Conservation (phyloP, 2,329 filamentous ascomycete species). For the Pestalotiopsis sp. region DNA sequence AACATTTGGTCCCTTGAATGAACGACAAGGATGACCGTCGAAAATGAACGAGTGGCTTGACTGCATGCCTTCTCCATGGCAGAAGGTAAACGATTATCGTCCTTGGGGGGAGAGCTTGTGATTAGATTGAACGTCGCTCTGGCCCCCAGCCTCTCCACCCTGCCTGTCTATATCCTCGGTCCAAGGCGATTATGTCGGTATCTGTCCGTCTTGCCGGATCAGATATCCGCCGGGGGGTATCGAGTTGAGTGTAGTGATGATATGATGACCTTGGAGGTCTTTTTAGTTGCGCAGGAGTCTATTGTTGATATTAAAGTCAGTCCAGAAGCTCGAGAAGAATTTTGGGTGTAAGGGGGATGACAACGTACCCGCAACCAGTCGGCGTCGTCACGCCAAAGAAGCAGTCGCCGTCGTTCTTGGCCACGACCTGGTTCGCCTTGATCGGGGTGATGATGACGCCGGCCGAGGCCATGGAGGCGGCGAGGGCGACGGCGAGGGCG, state of each 20-base stretch:
- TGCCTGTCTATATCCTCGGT: background rate
- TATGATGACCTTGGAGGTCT: background rate
- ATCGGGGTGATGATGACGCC: slow-evolving; percentile 60
- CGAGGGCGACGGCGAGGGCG: slow-evolving; percentile 43
- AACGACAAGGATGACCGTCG: background rate
- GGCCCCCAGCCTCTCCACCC: background rate
- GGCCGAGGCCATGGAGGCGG: slow-evolving; percentile 50
- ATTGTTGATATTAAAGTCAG: background rate
- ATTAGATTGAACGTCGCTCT: background rate
- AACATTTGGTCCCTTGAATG: background rate
- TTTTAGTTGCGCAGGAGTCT: slow-evolving; percentile 6
- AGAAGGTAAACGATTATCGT: background rate
- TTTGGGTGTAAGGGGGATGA: too few species aligned
- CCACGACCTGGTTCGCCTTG: slow-evolving; percentile 52
- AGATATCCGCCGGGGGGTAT: background rate
- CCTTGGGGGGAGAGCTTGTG: background rate
- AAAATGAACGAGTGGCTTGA: background rate
- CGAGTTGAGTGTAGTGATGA: background rate
- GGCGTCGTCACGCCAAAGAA: slow-evolving; percentile 59
- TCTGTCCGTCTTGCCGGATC: background rate
- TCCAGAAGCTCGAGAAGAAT: too few species aligned
- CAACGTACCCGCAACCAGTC: slow-evolving; percentile 58
- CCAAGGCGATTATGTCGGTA: background rate
- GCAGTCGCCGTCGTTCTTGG: slow-evolving; percentile 51
- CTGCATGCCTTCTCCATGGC: background rate